Percentiles rank a stretch among this genome's conserved stretches.
Evolutionary conservation across 2,329 filamentous ascomycete species (phyloP).

Genomic region (Scedosporium minutisporum): DNA sequence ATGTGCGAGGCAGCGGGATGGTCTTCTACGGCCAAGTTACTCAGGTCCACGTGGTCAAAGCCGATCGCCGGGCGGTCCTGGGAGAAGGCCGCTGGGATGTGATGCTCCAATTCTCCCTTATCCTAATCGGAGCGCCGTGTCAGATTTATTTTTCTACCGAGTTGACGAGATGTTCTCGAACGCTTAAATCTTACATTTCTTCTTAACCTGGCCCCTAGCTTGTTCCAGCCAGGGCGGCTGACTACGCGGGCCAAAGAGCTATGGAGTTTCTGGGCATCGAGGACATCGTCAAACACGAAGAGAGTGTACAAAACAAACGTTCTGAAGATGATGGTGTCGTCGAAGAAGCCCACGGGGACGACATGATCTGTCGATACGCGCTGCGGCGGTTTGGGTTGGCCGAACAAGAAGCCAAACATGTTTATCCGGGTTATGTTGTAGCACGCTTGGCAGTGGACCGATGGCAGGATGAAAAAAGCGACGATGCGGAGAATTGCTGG

Average conservation of each 20-base stretch:
- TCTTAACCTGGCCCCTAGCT: slow-evolving; percentile 16
- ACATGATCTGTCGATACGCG: slow-evolving; percentile 14
- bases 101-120: slow-evolving; percentile 27
- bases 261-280: slow-evolving; percentile 14
- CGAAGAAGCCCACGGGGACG: slow-evolving; percentile 16
- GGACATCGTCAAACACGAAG: slow-evolving; percentile 18
- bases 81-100: slow-evolving; percentile 26
- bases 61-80: slow-evolving; percentile 22
- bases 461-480: no score
- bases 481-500: no score
- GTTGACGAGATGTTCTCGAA: background rate
- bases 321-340: slow-evolving; percentile 15
- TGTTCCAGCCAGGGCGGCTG: slow-evolving; percentile 14
- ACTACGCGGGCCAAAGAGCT: slow-evolving; percentile 10
- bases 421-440: background rate
- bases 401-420: background rate
- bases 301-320: slow-evolving; percentile 15
- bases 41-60: slow-evolving; percentile 21
- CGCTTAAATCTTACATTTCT: slow-evolving; percentile 10
- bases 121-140: slow-evolving; percentile 8
- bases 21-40: slow-evolving; percentile 18
- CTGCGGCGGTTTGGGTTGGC: background rate
- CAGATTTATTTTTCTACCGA: background rate
- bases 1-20: slow-evolving; percentile 24
- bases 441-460: no score